Conservation (phyloP, 1,284 basidiomycete genomes). For the Ganoderma multipileum region DNA sequence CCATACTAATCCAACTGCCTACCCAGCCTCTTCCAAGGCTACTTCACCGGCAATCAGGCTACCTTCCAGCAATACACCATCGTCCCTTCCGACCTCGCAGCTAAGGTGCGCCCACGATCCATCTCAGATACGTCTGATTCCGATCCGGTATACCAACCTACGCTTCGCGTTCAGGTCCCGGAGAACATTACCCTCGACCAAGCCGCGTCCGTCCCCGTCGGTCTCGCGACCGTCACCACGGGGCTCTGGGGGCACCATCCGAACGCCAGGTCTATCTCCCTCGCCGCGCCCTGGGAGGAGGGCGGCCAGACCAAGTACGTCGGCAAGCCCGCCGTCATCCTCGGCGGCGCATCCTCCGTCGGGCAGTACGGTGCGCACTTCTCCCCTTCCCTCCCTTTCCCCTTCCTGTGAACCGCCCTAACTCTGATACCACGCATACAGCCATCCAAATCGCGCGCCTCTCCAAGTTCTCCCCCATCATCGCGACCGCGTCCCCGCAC, state of each 20-base stretch:
- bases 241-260: conserved; percentile 38
- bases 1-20: background rate
- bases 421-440: conserved; percentile 7
- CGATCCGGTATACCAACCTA: background rate
- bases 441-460: conserved; percentile 53
- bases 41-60: conserved; percentile 24
- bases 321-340: conserved; percentile 47
- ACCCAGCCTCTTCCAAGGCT: conserved; percentile 38
- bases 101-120: conserved; percentile 33
- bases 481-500: conserved; percentile 54
- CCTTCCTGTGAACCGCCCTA: background rate
- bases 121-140: background rate
- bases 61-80: conserved; percentile 45
- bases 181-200: conserved; percentile 39
- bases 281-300: conserved; percentile 39
- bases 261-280: conserved; percentile 39
- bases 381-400: background rate
- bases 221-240: conserved; percentile 36
- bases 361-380: conserved; percentile 46
- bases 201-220: conserved; percentile 41
- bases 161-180: conserved; percentile 35
- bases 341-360: conserved; percentile 53
- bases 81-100: conserved; percentile 38
- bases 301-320: conserved; percentile 45
- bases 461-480: conserved; percentile 56